phyloP scores from a whole-genome alignment of 805 yeast genomes.

The Lipomyces yamanashiensis region DNA sequence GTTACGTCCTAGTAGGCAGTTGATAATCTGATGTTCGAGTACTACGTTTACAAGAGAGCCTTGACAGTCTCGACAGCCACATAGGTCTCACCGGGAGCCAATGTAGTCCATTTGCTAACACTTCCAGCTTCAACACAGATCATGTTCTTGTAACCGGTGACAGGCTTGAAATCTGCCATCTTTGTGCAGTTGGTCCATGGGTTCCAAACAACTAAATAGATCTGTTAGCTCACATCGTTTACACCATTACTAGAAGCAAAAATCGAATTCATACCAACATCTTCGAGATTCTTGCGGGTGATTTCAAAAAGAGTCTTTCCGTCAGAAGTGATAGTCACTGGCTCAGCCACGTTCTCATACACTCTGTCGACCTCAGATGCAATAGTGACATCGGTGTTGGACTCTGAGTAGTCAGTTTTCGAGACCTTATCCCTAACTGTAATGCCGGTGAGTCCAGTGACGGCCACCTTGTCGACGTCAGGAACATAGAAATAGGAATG shows the following conservation, averaged over 20 bases:
- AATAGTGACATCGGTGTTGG: conserved; percentile 41
- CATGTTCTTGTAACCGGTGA: conserved; percentile 81
- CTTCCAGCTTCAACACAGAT: conserved; percentile 94
- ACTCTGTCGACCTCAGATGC: conserved; percentile 79
- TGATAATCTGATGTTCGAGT: too few relatives aligned
- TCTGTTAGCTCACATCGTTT: conserved; percentile 48
- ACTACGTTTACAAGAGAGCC: conserved; percentile 31
- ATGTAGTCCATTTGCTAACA: conserved; percentile 67
- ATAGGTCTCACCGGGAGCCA: conserved; percentile 80
- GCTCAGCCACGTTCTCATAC: conserved; percentile 63
- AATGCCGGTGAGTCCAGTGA: conserved; percentile 77
- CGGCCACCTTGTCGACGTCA: conserved; percentile 77
- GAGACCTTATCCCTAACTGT: conserved; percentile 76
- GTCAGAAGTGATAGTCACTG: conserved; percentile 66
- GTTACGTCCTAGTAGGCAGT: too few relatives aligned
- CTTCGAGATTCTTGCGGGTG: conserved; percentile 64
- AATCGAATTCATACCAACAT: conserved; percentile 45
- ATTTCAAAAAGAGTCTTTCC: conserved; percentile 75
- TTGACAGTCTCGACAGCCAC: conserved; percentile 63
- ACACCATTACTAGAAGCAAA: background rate
- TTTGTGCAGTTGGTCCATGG: conserved; percentile 88
- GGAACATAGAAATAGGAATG: conserved; percentile 81
- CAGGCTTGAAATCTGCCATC: conserved; percentile 89
- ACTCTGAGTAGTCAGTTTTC: conserved; percentile 50
- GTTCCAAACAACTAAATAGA: conserved; percentile 85